Percentiles rank a stretch among this genome's conserved stretches.
Conservation (phyloP, 2,329 filamentous ascomycete genomes). For the Pestalotiopsis sp. region DNA sequence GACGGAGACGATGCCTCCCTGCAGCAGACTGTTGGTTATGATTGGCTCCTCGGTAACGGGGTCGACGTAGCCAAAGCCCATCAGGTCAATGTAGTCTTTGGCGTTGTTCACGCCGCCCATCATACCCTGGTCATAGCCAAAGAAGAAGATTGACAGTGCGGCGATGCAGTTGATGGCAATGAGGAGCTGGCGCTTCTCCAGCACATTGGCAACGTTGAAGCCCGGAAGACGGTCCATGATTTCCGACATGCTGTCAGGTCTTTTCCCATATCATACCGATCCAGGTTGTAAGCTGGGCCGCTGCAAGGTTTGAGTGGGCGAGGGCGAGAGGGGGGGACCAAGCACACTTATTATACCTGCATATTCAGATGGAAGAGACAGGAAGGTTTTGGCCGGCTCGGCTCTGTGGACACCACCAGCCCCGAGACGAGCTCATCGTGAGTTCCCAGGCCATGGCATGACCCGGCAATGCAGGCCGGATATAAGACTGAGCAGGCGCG, state of each 20-base stretch:
- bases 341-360: not conserved
- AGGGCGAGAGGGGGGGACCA: not conserved
- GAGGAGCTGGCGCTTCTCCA: constrained; percentile 31
- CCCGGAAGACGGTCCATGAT: constrained; percentile 32
- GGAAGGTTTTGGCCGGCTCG: not conserved
- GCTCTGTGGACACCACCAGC: not conserved
- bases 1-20: constrained; percentile 61
- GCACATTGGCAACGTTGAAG: constrained; percentile 31
- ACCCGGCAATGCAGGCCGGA: not conserved
- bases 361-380: not conserved
- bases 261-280: not conserved
- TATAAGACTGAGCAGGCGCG: not conserved
- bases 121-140: constrained; percentile 55
- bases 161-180: constrained; percentile 59
- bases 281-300: not conserved
- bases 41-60: constrained; percentile 47
- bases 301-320: not conserved
- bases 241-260: not conserved
- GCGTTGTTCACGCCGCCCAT: constrained; percentile 56
- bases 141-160: constrained; percentile 68
- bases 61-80: constrained; percentile 64
- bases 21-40: constrained; percentile 58
- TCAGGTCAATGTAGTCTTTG: constrained; percentile 62
- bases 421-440: constrained; percentile 6
- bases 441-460: not conserved